A percentile compares a stretch with the other conserved stretches of the same genome.
Conservation (phyloP, 352 stramenopile species). For the Phytophthora agathidicida region DNA sequence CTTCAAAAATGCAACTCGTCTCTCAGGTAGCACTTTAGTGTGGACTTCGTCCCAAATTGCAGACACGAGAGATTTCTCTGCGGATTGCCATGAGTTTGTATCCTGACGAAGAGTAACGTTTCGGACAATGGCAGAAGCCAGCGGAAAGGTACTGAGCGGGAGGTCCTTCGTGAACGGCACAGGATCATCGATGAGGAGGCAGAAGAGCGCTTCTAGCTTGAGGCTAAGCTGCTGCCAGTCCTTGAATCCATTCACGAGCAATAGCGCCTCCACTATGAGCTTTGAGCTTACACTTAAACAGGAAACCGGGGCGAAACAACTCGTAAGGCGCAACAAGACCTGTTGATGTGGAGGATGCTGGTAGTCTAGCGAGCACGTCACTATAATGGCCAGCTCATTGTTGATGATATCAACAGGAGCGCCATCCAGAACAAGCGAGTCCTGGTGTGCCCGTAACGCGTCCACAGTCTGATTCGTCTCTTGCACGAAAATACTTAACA, state of each 20-base stretch:
- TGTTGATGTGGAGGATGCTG: constrained; percentile 38
- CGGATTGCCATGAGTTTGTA: constrained; percentile 27
- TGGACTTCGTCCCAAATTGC: constrained; percentile 60
- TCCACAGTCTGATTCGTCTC: constrained; percentile 60
- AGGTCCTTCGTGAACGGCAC: constrained; percentile 32
- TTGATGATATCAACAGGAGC: constrained; percentile 43
- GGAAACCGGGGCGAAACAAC: constrained; percentile 47
- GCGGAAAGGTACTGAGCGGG: constrained; percentile 20
- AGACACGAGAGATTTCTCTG: constrained; percentile 52
- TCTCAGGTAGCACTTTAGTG: constrained; percentile 46
- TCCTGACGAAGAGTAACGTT: constrained; percentile 20
- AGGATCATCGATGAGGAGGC: constrained; percentile 33
- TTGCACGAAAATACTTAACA: constrained; percentile 41
- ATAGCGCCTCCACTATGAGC: constrained; percentile 42
- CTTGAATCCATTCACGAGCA: constrained; percentile 48
- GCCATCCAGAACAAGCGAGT: constrained; percentile 41
- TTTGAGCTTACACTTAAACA: constrained; percentile 35
- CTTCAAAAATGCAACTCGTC: constrained; percentile 49
- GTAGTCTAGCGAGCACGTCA: constrained; percentile 42
- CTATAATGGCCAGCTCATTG: constrained; percentile 39
- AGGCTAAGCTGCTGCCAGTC: constrained; percentile 50
- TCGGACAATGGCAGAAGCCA: constrained; percentile 36
- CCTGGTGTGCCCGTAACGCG: constrained; percentile 43
- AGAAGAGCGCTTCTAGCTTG: constrained; percentile 41
- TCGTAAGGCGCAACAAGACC: constrained; percentile 51